These are phyloP conservation scores for Dioscorea cayenensis DNA, from an alignment of 116 monocot genomes.

Conservation along the genomic window DNA sequence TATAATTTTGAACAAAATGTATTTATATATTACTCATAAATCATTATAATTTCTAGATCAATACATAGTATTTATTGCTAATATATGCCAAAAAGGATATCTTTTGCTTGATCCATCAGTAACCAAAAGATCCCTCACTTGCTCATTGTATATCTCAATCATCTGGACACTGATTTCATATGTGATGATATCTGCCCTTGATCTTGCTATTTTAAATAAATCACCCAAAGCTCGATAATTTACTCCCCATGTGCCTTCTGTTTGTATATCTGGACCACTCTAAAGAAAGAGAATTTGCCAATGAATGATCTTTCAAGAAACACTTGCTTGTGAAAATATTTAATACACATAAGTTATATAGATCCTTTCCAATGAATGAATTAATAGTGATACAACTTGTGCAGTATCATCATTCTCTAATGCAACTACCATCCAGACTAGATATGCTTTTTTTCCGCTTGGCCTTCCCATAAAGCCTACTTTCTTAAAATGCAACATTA, in stretches of 20 bases:
- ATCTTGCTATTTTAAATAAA: constrained; percentile 20
- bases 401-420: too few species aligned
- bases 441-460: too few species aligned
- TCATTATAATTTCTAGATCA: neutral
- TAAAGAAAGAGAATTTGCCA: constrained; percentile 5
- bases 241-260: constrained; percentile 23
- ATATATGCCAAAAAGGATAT: constrained; percentile 38
- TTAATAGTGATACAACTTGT: too few species aligned
- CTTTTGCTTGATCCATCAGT: constrained; percentile 22
- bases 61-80: neutral
- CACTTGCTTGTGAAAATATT: neutral
- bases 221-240: constrained; percentile 44
- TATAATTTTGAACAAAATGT: neutral
- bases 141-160: constrained; percentile 54
- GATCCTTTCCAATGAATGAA: too few species aligned
- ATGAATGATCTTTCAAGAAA: neutral
- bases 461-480: too few species aligned
- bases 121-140: constrained; percentile 40
- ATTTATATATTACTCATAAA: too few species aligned
- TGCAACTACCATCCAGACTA: too few species aligned
- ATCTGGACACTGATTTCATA: constrained; percentile 42
- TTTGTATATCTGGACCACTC: constrained; percentile 35
- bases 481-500: too few species aligned
- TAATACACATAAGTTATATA: too few species aligned
- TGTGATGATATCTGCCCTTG: constrained; percentile 20